Conservation (phyloP, 2,329 filamentous ascomycete genomes). For the Geosmithia putterillii region DNA sequence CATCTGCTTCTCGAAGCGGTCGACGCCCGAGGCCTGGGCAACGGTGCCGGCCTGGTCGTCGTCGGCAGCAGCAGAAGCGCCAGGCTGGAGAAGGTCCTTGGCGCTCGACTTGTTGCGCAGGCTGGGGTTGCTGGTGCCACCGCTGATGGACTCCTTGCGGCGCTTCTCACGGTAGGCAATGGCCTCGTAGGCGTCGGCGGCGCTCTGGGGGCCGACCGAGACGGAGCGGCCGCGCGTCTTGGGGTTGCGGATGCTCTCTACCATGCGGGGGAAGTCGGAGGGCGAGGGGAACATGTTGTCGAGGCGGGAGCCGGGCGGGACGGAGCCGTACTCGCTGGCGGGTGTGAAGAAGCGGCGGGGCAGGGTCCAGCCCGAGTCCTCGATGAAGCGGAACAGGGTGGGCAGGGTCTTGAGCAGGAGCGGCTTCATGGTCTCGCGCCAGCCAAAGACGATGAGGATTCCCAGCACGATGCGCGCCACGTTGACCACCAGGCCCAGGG, state of each 20-base stretch:
- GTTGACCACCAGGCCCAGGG: constrained; percentile 53
- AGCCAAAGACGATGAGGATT: constrained; percentile 73
- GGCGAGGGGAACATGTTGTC: constrained; percentile 86
- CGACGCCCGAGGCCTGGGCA: constrained; percentile 31
- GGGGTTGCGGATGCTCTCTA: constrained; percentile 72
- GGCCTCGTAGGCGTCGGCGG: constrained; percentile 91
- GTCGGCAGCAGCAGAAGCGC: neutral
- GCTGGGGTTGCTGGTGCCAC: constrained; percentile 25
- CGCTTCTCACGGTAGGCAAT: constrained; percentile 72
- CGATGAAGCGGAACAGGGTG: constrained; percentile 76
- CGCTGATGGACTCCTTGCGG: constrained; percentile 40
- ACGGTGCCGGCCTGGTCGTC: neutral
- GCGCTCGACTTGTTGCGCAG: constrained; percentile 30
- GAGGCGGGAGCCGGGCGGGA: constrained; percentile 53
- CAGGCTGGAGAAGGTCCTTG: constrained; percentile 19
- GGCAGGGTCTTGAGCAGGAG: constrained; percentile 65
- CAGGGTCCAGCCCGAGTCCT: constrained; percentile 64
- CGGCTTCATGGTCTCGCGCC: constrained; percentile 85
- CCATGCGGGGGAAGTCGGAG: constrained; percentile 72
- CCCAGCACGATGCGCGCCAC: constrained; percentile 62
- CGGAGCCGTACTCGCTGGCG: constrained; percentile 79
- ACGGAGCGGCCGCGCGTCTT: constrained; percentile 60
- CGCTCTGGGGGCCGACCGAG: constrained; percentile 87
- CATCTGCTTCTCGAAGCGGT: constrained; percentile 63
- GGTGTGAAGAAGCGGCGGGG: constrained; percentile 86